phyloP scores from a whole-genome alignment of 2,329 filamentous ascomycete species.

The Clonostachys chloroleuca region DNA sequence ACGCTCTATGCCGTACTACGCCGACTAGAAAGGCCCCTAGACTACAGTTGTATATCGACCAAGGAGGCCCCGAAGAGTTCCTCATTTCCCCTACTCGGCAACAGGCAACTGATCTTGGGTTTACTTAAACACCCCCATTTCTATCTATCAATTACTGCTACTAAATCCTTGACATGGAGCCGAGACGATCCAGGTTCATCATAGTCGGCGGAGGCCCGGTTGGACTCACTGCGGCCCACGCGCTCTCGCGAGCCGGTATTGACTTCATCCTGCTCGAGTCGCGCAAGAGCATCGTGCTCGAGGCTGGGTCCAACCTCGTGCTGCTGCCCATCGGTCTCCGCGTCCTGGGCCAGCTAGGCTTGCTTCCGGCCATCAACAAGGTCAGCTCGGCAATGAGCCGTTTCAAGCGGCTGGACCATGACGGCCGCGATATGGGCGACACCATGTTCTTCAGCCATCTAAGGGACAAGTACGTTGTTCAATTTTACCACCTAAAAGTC shows the following conservation, averaged over 20 bases:
- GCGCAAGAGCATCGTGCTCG: conserved; percentile 13
- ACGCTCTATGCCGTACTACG: too few species aligned
- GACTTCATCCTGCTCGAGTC: conserved; percentile 32
- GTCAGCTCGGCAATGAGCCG: conserved; percentile 12
- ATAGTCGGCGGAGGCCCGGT: conserved; percentile 2
- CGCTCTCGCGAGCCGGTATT: conserved; percentile 18
- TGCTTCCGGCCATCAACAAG: conserved; percentile 11
- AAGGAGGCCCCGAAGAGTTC: too few species aligned
- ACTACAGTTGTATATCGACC: too few species aligned
- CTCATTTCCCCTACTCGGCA: too few species aligned
- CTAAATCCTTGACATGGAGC: background rate
- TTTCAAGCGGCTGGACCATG: conserved; percentile 13
- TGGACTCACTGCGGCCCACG: conserved; percentile 16
- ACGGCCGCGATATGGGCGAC: conserved; percentile 16
- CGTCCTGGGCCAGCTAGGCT: conserved; percentile 24
- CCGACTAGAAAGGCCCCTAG: too few species aligned
- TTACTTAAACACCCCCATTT: too few species aligned
- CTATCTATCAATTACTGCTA: background rate
- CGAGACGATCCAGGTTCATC: conserved; percentile 11
- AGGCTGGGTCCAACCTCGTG: conserved; percentile 22
- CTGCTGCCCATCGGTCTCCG: conserved; percentile 18
- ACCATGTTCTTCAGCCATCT: conserved; percentile 11
- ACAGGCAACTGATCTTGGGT: too few species aligned
- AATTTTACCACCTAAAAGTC: too few species aligned
- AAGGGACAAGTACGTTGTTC: conserved; percentile 13